Evolutionary conservation across 2,329 filamentous ascomycete species (phyloP).

Genomic region (Venturia asperata): DNA sequence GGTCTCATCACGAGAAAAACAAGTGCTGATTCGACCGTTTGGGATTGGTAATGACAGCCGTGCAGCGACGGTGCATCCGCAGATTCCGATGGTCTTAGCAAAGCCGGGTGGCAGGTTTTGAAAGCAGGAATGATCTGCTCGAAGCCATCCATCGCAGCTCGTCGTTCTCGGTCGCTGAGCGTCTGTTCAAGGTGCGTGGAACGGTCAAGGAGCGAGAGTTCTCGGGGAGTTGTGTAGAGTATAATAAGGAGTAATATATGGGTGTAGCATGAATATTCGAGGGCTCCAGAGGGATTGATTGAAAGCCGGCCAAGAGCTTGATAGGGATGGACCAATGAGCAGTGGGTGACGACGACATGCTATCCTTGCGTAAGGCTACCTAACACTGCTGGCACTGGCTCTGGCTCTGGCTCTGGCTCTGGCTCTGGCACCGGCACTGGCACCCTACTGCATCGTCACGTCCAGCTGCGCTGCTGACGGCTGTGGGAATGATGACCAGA

Average conservation of each 20-base stretch:
- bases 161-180: too few relatives aligned
- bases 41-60: background rate
- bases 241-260: background rate
- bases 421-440: background rate
- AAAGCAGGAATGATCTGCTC: background rate
- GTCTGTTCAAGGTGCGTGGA: too few relatives aligned
- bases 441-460: background rate
- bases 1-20: background rate
- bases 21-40: background rate
- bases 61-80: constrained; percentile 5
- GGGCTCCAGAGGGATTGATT: too few relatives aligned
- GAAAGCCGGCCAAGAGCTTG: too few relatives aligned
- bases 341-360: background rate
- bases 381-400: too few relatives aligned
- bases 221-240: background rate
- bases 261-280: background rate
- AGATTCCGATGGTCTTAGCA: background rate
- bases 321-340: too few relatives aligned
- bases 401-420: too few relatives aligned
- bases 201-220: background rate
- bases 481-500: too few relatives aligned
- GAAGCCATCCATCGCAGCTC: too few relatives aligned
- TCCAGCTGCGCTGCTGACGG: constrained; percentile 1
- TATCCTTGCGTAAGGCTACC: background rate
- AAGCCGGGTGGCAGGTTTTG: background rate